These are phyloP conservation scores for Botrytis tulipae DNA, from an alignment of 2,329 filamentous ascomycete species.

Conservation along the genomic window DNA sequence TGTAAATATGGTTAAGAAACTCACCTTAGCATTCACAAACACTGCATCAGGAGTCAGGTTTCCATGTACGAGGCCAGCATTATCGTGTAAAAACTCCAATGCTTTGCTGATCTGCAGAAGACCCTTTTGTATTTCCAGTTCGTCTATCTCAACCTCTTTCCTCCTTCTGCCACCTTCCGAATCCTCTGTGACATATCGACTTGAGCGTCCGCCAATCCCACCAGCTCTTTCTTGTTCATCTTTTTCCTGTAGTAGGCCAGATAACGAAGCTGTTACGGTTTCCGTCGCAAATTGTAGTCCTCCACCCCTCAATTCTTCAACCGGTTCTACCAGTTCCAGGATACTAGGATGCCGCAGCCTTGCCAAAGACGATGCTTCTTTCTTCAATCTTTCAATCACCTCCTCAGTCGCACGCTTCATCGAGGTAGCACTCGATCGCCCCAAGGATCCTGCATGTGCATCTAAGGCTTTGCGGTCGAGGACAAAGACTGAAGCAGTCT, in stretches of 20 bases:
- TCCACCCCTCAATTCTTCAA: slow-evolving; percentile 88
- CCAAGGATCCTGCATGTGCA: slow-evolving; percentile 59
- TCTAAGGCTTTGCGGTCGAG: slow-evolving; percentile 90
- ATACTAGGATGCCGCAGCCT: slow-evolving; percentile 88
- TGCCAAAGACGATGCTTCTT: slow-evolving; percentile 85
- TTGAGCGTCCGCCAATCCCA: slow-evolving; percentile 66
- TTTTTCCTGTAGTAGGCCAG: slow-evolving; percentile 79
- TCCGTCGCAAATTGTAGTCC: slow-evolving; percentile 96
- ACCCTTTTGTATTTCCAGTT: slow-evolving; percentile 96
- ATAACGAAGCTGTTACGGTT: slow-evolving; percentile 82
- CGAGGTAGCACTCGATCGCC: slow-evolving; percentile 61
- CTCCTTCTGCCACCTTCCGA: slow-evolving; percentile 69
- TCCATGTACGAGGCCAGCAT: slow-evolving; percentile 87
- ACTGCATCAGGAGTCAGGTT: slow-evolving; percentile 94
- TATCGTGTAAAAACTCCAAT: slow-evolving; percentile 92
- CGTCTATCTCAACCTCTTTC: slow-evolving; percentile 88
- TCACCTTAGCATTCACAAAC: slow-evolving; percentile 86
- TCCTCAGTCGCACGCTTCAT: slow-evolving; percentile 84
- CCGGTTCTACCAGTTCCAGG: slow-evolving; percentile 87
- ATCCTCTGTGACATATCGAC: slow-evolving; percentile 79
- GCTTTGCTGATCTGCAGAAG: slow-evolving; percentile 90
- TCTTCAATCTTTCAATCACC: slow-evolving; percentile 85
- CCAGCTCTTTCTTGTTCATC: slow-evolving; percentile 76
- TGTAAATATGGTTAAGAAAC: slow-evolving; percentile 32
- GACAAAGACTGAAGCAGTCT: slow-evolving; percentile 85